Evolutionary conservation across 23 red algal genomes (phyloP).

Genomic region (Chondrus crispus): DNA sequence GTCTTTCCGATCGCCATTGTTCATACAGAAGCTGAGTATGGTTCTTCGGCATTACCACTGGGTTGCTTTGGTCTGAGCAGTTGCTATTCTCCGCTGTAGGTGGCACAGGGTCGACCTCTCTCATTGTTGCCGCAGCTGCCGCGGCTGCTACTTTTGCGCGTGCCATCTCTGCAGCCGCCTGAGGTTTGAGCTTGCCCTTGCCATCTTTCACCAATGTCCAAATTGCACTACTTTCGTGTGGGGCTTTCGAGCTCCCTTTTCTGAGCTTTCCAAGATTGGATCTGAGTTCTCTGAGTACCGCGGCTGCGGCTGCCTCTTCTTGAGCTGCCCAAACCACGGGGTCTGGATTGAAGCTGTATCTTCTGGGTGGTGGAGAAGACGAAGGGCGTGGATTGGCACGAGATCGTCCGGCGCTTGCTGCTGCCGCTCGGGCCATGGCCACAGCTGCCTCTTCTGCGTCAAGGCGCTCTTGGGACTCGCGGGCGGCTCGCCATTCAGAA

Average conservation of each 20-base stretch:
- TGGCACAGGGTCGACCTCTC: background rate
- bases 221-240: background rate
- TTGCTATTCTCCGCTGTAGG: background rate
- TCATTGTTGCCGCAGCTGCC: conserved; percentile 40
- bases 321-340: conserved; percentile 36
- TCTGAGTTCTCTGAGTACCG: conserved; percentile 33
- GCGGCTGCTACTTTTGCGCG: conserved; percentile 53
- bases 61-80: background rate
- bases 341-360: background rate
- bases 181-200: conserved; percentile 18
- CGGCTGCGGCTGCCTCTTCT: conserved; percentile 15
- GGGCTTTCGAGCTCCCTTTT: background rate
- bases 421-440: background rate
- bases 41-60: background rate
- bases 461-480: background rate
- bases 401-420: background rate
- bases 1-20: too few species aligned
- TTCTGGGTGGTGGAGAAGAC: background rate
- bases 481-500: background rate
- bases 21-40: background rate
- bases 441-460: background rate
- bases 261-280: background rate
- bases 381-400: too few species aligned
- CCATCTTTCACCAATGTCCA: background rate
- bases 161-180: conserved; percentile 57